These are phyloP conservation scores for Candida smagusa DNA, from an alignment of 1,139 yeast species.

Conservation along the genomic window DNA sequence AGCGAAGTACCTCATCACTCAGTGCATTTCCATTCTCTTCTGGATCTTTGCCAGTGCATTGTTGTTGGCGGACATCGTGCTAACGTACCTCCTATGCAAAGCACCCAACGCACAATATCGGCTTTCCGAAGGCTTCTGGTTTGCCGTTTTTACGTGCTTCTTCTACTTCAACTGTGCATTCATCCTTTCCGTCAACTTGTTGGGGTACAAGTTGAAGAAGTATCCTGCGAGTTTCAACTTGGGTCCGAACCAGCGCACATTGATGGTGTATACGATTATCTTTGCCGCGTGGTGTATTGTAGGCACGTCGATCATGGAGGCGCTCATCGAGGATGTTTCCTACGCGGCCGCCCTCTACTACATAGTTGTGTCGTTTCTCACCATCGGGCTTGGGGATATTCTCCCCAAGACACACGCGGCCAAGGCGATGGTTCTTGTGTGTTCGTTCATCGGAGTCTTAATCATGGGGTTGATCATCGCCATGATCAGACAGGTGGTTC, in stretches of 20 bases:
- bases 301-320: slow-evolving; percentile 54
- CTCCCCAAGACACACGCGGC: slow-evolving; percentile 51
- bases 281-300: slow-evolving; percentile 66
- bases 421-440: slow-evolving; percentile 56
- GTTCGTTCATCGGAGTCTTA: slow-evolving; percentile 66
- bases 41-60: slow-evolving; percentile 59
- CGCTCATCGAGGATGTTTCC: slow-evolving; percentile 28
- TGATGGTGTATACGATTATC: slow-evolving; percentile 67
- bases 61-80: slow-evolving; percentile 47
- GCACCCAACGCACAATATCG: slow-evolving; percentile 14
- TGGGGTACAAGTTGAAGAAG: slow-evolving; percentile 55
- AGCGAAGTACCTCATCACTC: slow-evolving; percentile 56
- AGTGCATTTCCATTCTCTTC: slow-evolving; percentile 55
- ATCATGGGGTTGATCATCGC: slow-evolving; percentile 70
- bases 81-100: slow-evolving; percentile 20
- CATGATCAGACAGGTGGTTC: slow-evolving; percentile 63
- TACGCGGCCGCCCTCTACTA: slow-evolving; percentile 69
- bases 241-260: slow-evolving; percentile 60
- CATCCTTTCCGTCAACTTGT: slow-evolving; percentile 52
- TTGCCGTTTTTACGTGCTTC: slow-evolving; percentile 60
- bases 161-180: slow-evolving; percentile 57
- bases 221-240: slow-evolving; percentile 71
- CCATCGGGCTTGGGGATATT: slow-evolving; percentile 79
- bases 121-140: slow-evolving; percentile 72
- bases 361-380: slow-evolving; percentile 67